Percentiles rank a stretch among this genome's conserved stretches.
phyloP scores from a whole-genome alignment of 208 protist species.

The Jaenimonas drosophilae region DNA sequence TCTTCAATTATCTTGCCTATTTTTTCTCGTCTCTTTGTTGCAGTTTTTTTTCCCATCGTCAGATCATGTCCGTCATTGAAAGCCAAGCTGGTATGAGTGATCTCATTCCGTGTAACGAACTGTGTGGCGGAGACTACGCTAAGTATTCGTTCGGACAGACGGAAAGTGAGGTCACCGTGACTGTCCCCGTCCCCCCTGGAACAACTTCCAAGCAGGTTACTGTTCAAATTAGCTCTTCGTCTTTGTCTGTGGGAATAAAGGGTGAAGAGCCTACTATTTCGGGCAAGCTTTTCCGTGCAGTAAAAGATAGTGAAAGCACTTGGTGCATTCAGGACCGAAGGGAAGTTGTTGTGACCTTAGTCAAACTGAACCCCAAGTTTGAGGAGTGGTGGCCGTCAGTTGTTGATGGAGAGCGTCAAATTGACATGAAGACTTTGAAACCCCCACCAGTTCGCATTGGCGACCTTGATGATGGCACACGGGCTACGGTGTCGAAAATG shows the following conservation, averaged over 20 bases:
- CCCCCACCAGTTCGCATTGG: constrained; percentile 64
- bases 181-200: constrained; percentile 33
- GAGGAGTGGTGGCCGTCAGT: constrained; percentile 88
- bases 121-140: constrained; percentile 74
- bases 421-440: constrained; percentile 84
- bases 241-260: too few relatives aligned
- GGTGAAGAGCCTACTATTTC: constrained; percentile 30
- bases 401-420: constrained; percentile 48
- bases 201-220: constrained; percentile 41
- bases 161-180: constrained; percentile 67
- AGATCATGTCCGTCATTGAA: constrained; percentile 42
- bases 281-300: constrained; percentile 65
- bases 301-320: constrained; percentile 73
- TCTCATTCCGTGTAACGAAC: constrained; percentile 70
- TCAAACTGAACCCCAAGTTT: constrained; percentile 74
- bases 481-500: constrained; percentile 84
- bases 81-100: constrained; percentile 50
- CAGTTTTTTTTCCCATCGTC: background rate
- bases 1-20: background rate
- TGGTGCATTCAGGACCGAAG: constrained; percentile 75
- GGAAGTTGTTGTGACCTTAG: constrained; percentile 48
- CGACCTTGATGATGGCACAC: constrained; percentile 71
- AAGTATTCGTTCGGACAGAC: constrained; percentile 71
- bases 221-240: constrained; percentile 38
- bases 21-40: background rate